These are phyloP conservation scores for Trichothecium sympodiale DNA, from an alignment of 2,329 filamentous ascomycete species.

Conservation along the genomic window DNA sequence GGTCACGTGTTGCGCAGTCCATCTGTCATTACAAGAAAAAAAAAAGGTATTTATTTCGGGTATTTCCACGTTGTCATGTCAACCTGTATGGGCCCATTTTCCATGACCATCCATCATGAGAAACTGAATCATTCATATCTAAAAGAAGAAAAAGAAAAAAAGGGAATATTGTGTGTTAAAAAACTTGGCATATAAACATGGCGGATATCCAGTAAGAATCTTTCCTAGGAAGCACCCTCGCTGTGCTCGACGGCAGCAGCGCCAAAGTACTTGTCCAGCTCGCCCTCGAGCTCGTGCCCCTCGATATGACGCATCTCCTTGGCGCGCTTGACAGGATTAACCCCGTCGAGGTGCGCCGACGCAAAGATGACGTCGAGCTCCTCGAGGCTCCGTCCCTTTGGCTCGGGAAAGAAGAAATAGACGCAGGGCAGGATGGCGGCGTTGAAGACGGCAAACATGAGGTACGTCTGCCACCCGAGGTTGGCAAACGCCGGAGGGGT, in stretches of 20 bases:
- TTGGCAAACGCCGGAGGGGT: slow-evolving; percentile 59
- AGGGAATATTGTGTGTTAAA: too few relatives aligned
- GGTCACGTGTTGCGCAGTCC: too few relatives aligned
- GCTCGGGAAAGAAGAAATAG: slow-evolving; percentile 16
- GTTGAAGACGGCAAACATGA: slow-evolving; percentile 39
- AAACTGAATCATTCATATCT: too few relatives aligned
- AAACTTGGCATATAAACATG: too few relatives aligned
- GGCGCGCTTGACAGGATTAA: slow-evolving; percentile 15
- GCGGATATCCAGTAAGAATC: too few relatives aligned
- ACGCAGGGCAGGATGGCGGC: slow-evolving; percentile 29
- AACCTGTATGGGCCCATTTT: too few relatives aligned
- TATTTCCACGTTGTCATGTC: too few relatives aligned
- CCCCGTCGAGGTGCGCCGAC: slow-evolving; percentile 13
- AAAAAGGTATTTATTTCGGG: too few relatives aligned
- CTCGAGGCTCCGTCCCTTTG: slow-evolving; percentile 16
- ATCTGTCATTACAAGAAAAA: too few relatives aligned
- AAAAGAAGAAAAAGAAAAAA: too few relatives aligned
- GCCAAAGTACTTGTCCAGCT: slow-evolving; percentile 18
- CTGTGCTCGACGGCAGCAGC: slow-evolving; percentile 2
- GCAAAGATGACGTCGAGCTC: slow-evolving; percentile 18
- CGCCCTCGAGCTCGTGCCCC: slow-evolving; percentile 13
- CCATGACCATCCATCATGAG: too few relatives aligned
- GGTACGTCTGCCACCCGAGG: slow-evolving; percentile 37
- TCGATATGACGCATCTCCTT: slow-evolving; percentile 15
- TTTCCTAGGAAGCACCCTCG: slow-evolving; percentile 3